Evolutionary conservation across 306 rosid genomes (phyloP), one percentile per base, ranked within the genome.

Genomic region (Dalbergia oliveri): DNA sequence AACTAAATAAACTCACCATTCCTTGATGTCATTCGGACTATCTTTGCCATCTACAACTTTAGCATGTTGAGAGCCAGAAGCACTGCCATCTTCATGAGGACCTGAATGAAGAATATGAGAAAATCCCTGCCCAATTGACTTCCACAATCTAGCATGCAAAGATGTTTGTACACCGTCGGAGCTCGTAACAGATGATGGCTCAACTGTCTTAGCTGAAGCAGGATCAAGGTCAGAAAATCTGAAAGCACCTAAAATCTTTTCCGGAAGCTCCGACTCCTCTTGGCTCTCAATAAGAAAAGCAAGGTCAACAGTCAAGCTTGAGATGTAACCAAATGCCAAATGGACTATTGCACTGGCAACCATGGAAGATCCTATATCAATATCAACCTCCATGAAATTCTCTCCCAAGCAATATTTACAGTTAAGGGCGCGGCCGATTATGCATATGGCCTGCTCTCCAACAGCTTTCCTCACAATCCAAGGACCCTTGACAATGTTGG

Each of bases 391-490:
- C 15, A 94, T n/a, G 77, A 88, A 93, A 86, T 86, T 88, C 59
- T 91, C 95, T 15, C 79, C 74, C 13, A 73, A 21, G 37, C 85
- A 62, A 75, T 91, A 91, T 76, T 82, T 89, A 80, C 96, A 94
- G 53, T 90, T 56, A 72, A 94, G 94, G 73, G 93, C 84, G 43
- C 90, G 97, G 82, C 98, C 97, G 44, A 94, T 89, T 69, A 94
- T 59, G 76, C 97, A 91, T 50, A 94, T 91, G 10, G 97, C 97
- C 83, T 91, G 99, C 87, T 94, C 97, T 45, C 97, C 97, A 71
- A 94, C 92, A 6, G 99, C 94, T 82, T 86, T 91, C 79, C 85
- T 88, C 57, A 94, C 97, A 75, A 94, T 91, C 99, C 97, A 94
- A 50, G 99, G 99, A 37, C 97, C 97, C 67, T 88, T 83, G 37